These are phyloP conservation scores for Helotiales sp. DNA, from an alignment of 2,329 filamentous ascomycete species.

Conservation along the genomic window DNA sequence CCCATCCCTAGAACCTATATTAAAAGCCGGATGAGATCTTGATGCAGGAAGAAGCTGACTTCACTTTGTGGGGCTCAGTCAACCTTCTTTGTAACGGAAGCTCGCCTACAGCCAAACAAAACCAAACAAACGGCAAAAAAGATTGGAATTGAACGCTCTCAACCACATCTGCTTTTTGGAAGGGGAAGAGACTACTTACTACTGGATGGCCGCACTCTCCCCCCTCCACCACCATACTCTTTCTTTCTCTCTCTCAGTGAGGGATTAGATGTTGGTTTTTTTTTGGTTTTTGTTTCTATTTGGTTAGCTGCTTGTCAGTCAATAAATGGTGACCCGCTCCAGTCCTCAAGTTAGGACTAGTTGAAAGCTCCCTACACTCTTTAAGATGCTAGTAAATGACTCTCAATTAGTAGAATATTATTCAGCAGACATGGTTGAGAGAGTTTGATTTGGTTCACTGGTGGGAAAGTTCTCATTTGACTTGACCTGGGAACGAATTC, in stretches of 20 bases:
- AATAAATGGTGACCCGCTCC: too few species aligned
- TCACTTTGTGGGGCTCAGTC: too few species aligned
- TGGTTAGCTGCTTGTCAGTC: not conserved
- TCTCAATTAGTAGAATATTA: not conserved
- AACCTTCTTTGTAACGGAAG: too few species aligned
- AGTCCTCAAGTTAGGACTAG: not conserved
- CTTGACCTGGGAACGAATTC: not conserved
- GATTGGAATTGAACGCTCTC: not conserved
- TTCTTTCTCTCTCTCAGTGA: not conserved
- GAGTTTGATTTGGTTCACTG: not conserved
- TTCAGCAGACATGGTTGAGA: not conserved
- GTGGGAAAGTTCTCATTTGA: not conserved
- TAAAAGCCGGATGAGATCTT: too few species aligned
- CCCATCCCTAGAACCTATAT: too few species aligned
- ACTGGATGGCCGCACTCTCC: not conserved
- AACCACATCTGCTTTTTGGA: not conserved
- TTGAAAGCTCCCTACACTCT: not conserved
- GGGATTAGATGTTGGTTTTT: not conserved
- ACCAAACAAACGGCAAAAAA: not conserved
- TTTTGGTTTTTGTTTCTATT: not conserved
- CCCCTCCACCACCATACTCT: not conserved
- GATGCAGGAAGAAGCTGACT: too few species aligned
- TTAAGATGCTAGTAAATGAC: not conserved
- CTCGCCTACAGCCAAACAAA: not conserved
- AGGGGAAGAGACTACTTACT: not conserved